Percentiles rank a stretch among this genome's conserved stretches.
phyloP scores from a whole-genome alignment of 225 moss, liverwort and hornwort genomes.

The Rhytidiadelphus loreus region DNA sequence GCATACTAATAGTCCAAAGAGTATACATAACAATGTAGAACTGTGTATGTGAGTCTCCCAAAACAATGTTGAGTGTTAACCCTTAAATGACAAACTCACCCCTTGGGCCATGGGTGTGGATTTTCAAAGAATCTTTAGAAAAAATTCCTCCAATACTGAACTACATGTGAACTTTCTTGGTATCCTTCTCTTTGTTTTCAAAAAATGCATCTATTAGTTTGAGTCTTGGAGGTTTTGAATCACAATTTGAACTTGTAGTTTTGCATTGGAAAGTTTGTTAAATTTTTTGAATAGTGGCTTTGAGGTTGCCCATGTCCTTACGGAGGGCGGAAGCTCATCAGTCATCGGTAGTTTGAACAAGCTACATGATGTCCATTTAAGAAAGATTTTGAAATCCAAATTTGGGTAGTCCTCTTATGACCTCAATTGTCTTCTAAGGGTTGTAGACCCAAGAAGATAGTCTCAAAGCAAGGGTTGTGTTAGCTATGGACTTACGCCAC shows the following conservation, averaged over 20 bases:
- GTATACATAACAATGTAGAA: not conserved
- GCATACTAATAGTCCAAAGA: not conserved
- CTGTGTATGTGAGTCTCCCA: not conserved
- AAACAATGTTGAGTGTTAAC: not conserved
- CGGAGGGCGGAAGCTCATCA: rapidly evolving
- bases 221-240: not conserved
- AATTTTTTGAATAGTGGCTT: not conserved
- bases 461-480: not conserved
- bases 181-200: not conserved
- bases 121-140: rapidly evolving
- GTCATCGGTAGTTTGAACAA: not conserved
- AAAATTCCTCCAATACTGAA: not conserved
- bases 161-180: not conserved
- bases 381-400: not conserved
- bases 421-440: rapidly evolving
- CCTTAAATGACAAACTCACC: not conserved
- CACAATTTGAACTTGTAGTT: not conserved
- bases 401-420: rapidly evolving
- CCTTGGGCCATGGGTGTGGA: too few relatives aligned
- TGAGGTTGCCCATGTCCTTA: not conserved
- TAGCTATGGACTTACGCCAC: not conserved
- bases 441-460: not conserved
- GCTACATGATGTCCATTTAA: not conserved
- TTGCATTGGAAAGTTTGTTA: not conserved
- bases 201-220: rapidly evolving